Percentiles rank a stretch among this genome's conserved stretches.
These are phyloP conservation scores for Aspergillus neotritici DNA, from an alignment of 2,329 filamentous ascomycete genomes.

Conservation along the genomic window DNA sequence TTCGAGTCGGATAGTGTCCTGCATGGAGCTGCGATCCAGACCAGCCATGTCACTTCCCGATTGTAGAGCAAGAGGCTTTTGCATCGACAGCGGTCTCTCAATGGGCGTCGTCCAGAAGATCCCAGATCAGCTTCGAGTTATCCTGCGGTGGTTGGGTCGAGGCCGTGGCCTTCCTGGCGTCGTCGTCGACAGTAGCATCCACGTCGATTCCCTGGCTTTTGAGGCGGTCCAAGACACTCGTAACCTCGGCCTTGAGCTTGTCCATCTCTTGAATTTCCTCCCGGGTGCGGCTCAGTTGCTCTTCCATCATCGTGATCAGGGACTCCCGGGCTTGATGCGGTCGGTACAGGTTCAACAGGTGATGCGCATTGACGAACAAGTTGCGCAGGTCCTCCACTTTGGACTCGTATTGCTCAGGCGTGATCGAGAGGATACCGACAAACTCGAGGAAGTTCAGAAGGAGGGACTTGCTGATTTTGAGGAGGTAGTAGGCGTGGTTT, in stretches of 20 bases:
- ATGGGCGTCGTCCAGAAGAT: conserved; percentile 32
- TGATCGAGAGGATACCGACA: conserved; percentile 62
- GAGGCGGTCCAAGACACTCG: conserved; percentile 32
- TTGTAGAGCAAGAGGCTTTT: neutral
- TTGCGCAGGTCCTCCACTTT: conserved; percentile 76
- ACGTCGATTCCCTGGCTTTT: conserved; percentile 26
- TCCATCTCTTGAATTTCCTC: conserved; percentile 74
- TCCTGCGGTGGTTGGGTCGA: conserved; percentile 19
- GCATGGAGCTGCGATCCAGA: too few species aligned
- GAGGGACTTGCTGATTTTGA: conserved; percentile 74
- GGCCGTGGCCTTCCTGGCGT: conserved; percentile 5
- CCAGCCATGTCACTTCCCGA: too few species aligned
- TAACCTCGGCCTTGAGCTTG: conserved; percentile 64
- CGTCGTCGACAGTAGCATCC: conserved; percentile 5
- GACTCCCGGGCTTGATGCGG: conserved; percentile 89
- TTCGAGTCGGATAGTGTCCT: too few species aligned
- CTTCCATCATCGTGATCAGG: conserved; percentile 80
- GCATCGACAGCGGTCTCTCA: conserved; percentile 12
- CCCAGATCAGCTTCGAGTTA: conserved; percentile 35
- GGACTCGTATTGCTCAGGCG: conserved; percentile 60
- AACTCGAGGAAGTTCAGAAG: conserved; percentile 87
- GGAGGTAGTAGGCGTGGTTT: conserved; percentile 57
- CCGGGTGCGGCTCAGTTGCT: conserved; percentile 66
- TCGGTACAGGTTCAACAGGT: conserved; percentile 87
- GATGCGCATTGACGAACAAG: conserved; percentile 84